Evolutionary conservation across 768 basidiomycete species (phyloP), one percentile per base, ranked within the genome.

Genomic region (Royoungia palumana): DNA sequence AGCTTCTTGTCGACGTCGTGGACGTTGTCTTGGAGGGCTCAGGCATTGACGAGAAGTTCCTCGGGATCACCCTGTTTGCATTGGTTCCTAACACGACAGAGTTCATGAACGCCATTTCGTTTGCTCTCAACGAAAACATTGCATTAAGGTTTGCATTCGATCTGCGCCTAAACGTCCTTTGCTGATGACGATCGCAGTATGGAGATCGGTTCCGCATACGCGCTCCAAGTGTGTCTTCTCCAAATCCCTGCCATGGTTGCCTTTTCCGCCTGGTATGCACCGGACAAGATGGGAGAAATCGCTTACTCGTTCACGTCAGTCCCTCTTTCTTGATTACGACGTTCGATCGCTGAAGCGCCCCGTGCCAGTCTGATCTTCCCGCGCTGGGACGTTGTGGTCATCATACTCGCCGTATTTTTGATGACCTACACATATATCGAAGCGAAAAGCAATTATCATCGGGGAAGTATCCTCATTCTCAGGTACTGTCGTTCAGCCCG

Each of bases 201-300:
- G 94, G 96, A 98, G 70, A 98, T 99, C 59, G 96, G 96, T 13
- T 98, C 96, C 1, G 96, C 96, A 5, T 99, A 99, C 69, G 96
- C 96, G 5, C 77, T 99, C 3, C 96, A 99, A 69, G 96, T 99
- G 14, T 99, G 96, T 67, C 75, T 99, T 45, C 77, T 99, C 13
- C 96, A 99, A 69, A 93, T 98, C 27, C 96, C 96, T 3, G 92
- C 94, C 3, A 98, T 99, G 95, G 93, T 99, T 13, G 95, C 93
- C 0, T 98, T 99, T 70, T 94, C 92, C 17, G 95, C 94, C 6
- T 93, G 90, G 81, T 96, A 94, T 62, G 84, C 86, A 46, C 90
- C 92, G 0, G 79, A 81, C 30, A 81, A 82, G 61, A 86, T 95
- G 80, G 93, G 93, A 8, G 80, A 89, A 66, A 81, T 83, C 35